Conservation (phyloP, 305 asterid genomes). For the Nicotiana rustica region DNA sequence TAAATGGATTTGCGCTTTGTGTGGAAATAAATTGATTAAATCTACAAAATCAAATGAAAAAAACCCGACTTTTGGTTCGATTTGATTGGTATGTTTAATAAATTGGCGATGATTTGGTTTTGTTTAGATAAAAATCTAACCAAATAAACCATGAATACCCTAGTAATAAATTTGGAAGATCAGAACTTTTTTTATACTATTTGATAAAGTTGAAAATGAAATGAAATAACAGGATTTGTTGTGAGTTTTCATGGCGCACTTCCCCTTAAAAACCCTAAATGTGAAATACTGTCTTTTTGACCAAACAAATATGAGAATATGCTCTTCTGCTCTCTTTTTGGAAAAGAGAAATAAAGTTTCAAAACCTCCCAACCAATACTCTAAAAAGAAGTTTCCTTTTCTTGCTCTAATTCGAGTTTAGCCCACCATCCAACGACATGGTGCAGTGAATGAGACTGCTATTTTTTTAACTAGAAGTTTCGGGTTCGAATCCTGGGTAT, state of each 20-base stretch:
- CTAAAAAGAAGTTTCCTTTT: background rate
- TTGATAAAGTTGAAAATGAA: background rate
- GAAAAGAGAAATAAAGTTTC: constrained; percentile 21
- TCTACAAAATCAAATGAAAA: too few relatives aligned
- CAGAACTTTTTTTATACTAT: background rate
- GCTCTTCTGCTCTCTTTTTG: background rate
- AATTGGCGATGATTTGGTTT: background rate
- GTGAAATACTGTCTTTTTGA: background rate
- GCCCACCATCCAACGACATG: too few relatives aligned
- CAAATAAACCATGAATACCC: background rate
- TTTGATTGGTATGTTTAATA: background rate
- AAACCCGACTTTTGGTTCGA: background rate
- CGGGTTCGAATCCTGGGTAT: too few relatives aligned
- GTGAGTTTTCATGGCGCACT: background rate
- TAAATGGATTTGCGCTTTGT: background rate
- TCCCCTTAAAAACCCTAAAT: background rate
- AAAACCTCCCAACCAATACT: background rate
- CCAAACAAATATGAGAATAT: constrained; percentile 28
- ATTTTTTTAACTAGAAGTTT: too few relatives aligned
- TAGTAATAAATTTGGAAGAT: background rate
- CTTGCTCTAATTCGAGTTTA: background rate
- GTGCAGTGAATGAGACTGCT: too few relatives aligned
- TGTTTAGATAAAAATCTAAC: background rate
- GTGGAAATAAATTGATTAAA: background rate
- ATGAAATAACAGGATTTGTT: background rate